Base-by-base conservation (phyloP, 176 grass and related monocot genomes). In the Zizania latifolia region DNA sequence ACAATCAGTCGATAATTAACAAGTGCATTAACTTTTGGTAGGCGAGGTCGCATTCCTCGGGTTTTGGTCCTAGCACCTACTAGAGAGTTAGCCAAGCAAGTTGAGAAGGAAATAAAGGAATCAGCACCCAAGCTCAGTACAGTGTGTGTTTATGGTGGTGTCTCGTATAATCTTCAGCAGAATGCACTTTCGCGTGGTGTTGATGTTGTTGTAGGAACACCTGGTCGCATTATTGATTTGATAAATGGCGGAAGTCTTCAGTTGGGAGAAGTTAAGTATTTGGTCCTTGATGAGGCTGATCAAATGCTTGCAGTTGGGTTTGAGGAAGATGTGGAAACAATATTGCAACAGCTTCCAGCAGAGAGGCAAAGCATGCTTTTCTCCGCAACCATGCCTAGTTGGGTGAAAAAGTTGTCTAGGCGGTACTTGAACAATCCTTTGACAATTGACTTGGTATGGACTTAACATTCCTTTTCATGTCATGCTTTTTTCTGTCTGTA, bases 291-390 rank as follows among this genome's bases (percentile, higher is more conserved):
- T 36, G 95, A 99, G 60, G 95, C 95, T 65, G 95, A 99, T 84
- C 95, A 86, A 84, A 99, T 99, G 95, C 89, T 99, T 72, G 95
- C 95, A 69, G 92, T 99, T 46, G 95, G 95, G 39, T 99, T 99
- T 88, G 95, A 99, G 26, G 95, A 99, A 77, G 95, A 99, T 70
- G 95, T 99, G n/a, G 95, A 99, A 83, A 88, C 86, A 66, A 99
- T 99, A 90, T 90, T 99, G 51, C 62, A 99, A 58, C 84, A 86
- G 14, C 65, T 94, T 22, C 95, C 92, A 39, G 54, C 81, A 4
- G 68, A 83, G 38, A 81, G 95, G 62, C 95, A 99, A 76, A 99
- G 77, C 71, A 99, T 99, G 95, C 87, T 99, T 58, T 99, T 99
- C 78, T 99, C 95, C 41, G 95, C 95, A 0, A 99, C 95, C 19